Base-by-base conservation (phyloP, 805 yeast genomes). In the Sungouiella blattae region DNA sequence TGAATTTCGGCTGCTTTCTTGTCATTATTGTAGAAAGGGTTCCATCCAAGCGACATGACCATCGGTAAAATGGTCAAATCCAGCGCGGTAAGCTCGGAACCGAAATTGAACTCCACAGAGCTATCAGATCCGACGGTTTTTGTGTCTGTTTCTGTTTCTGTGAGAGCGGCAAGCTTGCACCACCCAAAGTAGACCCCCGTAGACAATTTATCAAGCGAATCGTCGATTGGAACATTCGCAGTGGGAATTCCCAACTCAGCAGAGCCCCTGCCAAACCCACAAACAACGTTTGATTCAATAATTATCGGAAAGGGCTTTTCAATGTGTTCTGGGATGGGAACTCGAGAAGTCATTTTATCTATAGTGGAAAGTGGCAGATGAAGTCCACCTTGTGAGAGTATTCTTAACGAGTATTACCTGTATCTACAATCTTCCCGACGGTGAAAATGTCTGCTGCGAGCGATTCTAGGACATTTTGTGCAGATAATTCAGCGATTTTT, bases 181-280 rank as follows among this genome's bases (percentile, higher is more conserved):
- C 75, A 88, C 1, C 99, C 99, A 55, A 79, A 93, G 60, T 93
- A 93, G 6, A 93, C 91, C 3, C 99, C 99, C 0, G 91, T 73
- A 2, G 72, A 75, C 14, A 74, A 66, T 30, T 49, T 38, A 32
- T 63, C 59, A 26, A 75, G 50, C 3, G 58, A 40, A 0, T 76
- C 71, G 15, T 75, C 63, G 3, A 85, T 74, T 1, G 87, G 83
- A 4, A 91, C 75, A 52, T 91, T 91, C 5, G 97, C 98, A 0
- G 99, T 93, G 2, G 98, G 98, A 28, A 88, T 83, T 0, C 98
- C 98, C 27, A 93, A 69, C 47, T 87, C 96, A 0, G 93, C 60
- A 0, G 97, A 87, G 0, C 99, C 99, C 36, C 99, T 73, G 5
- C 98, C 99, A 61, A 87, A 93, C 0, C 99, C 98, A 20, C 89